These are phyloP conservation scores for Wickerhamomyces sp. DNA, from an alignment of 1,139 yeast species.

Conservation along the genomic window DNA sequence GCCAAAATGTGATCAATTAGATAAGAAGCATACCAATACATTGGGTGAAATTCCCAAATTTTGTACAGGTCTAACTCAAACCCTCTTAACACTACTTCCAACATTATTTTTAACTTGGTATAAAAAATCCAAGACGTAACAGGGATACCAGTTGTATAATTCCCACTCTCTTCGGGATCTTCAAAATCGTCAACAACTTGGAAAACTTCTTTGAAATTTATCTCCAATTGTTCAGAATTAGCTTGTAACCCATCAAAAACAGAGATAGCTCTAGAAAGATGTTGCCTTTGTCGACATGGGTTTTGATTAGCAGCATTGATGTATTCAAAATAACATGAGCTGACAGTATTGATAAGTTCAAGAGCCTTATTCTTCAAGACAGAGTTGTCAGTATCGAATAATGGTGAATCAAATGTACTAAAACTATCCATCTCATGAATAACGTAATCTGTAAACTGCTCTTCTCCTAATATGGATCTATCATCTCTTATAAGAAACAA, in stretches of 20 bases:
- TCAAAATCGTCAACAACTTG: conserved; percentile 24
- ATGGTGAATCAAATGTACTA: conserved; percentile 29
- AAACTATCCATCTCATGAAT: conserved; percentile 28
- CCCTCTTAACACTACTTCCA: conserved; percentile 68
- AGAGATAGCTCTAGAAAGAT: conserved; percentile 48
- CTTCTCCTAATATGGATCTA: conserved; percentile 43
- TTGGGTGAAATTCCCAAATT: conserved; percentile 61
- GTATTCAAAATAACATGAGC: conserved; percentile 46
- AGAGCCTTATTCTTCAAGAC: conserved; percentile 16
- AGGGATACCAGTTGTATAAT: conserved; percentile 39
- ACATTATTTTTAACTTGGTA: conserved; percentile 65
- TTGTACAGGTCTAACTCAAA: conserved; percentile 74
- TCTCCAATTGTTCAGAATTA: conserved; percentile 49
- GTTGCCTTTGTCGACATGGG: conserved; percentile 79
- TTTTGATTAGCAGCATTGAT: conserved; percentile 63
- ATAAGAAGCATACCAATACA: conserved; percentile 65
- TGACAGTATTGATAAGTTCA: conserved; percentile 17
- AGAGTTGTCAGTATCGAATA: conserved; percentile 16
- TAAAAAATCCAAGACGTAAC: conserved; percentile 65
- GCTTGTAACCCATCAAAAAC: conserved; percentile 84
- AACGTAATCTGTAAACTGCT: conserved; percentile 26
- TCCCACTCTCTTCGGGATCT: conserved; percentile 19
- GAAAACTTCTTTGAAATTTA: conserved; percentile 32
- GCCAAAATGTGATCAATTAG: conserved; percentile 45
- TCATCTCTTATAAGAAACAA: conserved; percentile 59